These are phyloP conservation scores for Fusarium avenaceum DNA, from an alignment of 2,329 filamentous ascomycete genomes.

Conservation along the genomic window DNA sequence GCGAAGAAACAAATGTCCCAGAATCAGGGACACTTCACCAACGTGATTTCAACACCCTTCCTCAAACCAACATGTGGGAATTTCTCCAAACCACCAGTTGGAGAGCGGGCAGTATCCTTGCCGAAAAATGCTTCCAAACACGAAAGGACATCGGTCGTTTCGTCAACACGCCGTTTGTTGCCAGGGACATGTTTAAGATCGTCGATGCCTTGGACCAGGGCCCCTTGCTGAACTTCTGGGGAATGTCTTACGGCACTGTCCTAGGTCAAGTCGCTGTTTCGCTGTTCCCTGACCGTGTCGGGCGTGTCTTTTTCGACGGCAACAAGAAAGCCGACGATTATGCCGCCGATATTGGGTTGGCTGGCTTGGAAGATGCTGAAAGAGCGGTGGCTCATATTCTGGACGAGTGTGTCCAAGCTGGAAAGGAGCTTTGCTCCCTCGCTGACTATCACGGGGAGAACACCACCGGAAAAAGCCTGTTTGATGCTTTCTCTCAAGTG, in stretches of 20 bases:
- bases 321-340: constrained; percentile 32
- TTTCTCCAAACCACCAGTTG: neutral
- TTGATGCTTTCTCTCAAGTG: neutral
- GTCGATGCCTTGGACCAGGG: constrained; percentile 51
- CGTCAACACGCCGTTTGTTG: constrained; percentile 51
- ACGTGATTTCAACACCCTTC: constrained; percentile 8
- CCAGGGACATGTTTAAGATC: constrained; percentile 56
- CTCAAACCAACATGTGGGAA: neutral
- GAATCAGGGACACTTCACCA: neutral
- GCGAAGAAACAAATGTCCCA: neutral
- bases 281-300: constrained; percentile 44
- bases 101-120: accelerated
- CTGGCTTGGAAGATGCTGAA: neutral
- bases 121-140: constrained; percentile 40
- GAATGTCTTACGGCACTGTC: constrained; percentile 44
- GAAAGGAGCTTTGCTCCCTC: neutral
- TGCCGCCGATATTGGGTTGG: accelerated
- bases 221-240: constrained; percentile 53
- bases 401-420: constrained; percentile 4
- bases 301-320: constrained; percentile 35
- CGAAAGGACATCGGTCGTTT: constrained; percentile 44
- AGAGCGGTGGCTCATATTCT: neutral
- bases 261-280: constrained; percentile 38
- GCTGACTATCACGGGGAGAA: neutral
- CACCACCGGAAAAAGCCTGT: neutral